These are phyloP conservation scores for Gossypium thurberi DNA, from an alignment of 345 rosid genomes.

Conservation along the genomic window DNA sequence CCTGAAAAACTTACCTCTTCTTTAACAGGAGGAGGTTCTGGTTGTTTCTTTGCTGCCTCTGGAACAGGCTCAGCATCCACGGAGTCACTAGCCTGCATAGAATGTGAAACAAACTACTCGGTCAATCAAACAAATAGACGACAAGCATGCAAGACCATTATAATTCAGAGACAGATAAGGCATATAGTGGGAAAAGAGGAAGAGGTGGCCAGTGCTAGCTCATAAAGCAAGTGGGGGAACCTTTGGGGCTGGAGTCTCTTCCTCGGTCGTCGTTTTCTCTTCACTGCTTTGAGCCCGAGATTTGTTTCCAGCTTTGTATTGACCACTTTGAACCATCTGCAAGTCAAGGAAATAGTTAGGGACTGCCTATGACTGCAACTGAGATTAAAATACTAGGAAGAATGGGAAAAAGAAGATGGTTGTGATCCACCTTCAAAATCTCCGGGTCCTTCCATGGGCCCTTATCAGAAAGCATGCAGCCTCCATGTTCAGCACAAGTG, in stretches of 20 bases:
- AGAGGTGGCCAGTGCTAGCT: not conserved
- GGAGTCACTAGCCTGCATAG: slow-evolving; percentile 35
- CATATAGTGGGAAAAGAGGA: not conserved
- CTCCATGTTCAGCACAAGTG: slow-evolving; percentile 77
- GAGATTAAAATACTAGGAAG: not conserved
- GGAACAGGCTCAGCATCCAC: slow-evolving; percentile 23
- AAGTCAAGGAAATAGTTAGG: slow-evolving; percentile 10
- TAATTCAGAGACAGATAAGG: not conserved
- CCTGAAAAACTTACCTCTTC: slow-evolving; percentile 33
- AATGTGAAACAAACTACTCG: slow-evolving; percentile 9
- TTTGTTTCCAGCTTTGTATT: slow-evolving; percentile 52
- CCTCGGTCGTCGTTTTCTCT: slow-evolving; percentile 50
- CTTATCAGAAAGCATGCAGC: slow-evolving; percentile 89
- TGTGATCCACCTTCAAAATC: slow-evolving; percentile 51
- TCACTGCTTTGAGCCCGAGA: slow-evolving; percentile 19
- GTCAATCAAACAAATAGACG: not conserved
- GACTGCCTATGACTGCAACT: not conserved
- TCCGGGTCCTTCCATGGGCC: slow-evolving; percentile 89
- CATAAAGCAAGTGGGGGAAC: slow-evolving; percentile 18
- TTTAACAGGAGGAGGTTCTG: slow-evolving; percentile 25
- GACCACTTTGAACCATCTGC: slow-evolving; percentile 73
- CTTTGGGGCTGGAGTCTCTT: slow-evolving; percentile 33
- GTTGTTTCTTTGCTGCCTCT: slow-evolving; percentile 11
- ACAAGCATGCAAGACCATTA: not conserved
- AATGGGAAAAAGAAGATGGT: not conserved